Conservation (phyloP, 2,329 filamentous ascomycete genomes). For the Clarireedia paspali region DNA sequence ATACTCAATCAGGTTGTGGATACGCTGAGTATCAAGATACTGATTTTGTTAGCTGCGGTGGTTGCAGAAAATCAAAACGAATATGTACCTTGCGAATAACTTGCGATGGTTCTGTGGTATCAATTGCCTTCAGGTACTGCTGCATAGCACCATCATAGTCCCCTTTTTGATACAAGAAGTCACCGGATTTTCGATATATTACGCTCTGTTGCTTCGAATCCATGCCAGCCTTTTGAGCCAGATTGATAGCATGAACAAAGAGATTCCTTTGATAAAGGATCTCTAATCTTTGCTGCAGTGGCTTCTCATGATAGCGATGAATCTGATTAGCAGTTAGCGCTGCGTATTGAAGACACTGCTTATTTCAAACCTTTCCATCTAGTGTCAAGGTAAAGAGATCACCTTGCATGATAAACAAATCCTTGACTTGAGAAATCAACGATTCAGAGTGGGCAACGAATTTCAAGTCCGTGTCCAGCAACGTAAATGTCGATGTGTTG, state of each 20-base stretch:
- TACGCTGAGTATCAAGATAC: constrained; percentile 94
- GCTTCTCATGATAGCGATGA: constrained; percentile 83
- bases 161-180: constrained; percentile 88
- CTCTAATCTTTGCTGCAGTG: constrained; percentile 82
- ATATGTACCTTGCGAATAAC: constrained; percentile 74
- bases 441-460: constrained; percentile 87
- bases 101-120: constrained; percentile 91
- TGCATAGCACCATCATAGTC: constrained; percentile 99
- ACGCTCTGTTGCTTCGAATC: constrained; percentile 75
- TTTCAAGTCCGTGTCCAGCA: constrained; percentile 86
- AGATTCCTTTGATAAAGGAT: constrained; percentile 91
- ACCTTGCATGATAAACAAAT: constrained; percentile 81
- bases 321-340: constrained; percentile 50
- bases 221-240: constrained; percentile 83
- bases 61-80: not conserved
- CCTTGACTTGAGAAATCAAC: constrained; percentile 70
- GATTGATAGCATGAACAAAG: constrained; percentile 82
- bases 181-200: constrained; percentile 90
- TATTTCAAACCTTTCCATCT: constrained; percentile 72
- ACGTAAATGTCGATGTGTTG: constrained; percentile 78
- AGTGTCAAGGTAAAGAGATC: constrained; percentile 84
- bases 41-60: constrained; percentile 33
- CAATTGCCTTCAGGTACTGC: constrained; percentile 92
- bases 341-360: not conserved
- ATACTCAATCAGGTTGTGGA: constrained; percentile 96